Base-by-base conservation (phyloP, 2,329 filamentous ascomycete species). In the Rachicladosporium sp. region DNA sequence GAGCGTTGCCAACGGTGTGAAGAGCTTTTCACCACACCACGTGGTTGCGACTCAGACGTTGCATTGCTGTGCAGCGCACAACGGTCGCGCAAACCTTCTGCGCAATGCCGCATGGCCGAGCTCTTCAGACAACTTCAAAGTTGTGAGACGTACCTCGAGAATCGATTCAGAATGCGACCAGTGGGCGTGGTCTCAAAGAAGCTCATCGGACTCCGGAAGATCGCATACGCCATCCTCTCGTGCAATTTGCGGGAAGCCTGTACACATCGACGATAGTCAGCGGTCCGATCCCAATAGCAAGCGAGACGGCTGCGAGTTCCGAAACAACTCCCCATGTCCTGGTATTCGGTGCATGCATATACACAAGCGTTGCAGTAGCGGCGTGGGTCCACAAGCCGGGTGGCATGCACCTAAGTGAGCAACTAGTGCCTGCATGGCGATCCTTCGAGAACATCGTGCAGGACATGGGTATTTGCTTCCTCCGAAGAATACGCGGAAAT, bases 121-220 rank as follows among this genome's bases (percentile, higher is more conserved):
- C 15, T 19, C 15, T 5, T 19, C 15, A 19, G 15, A 19, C 3
- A 19, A 19, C 15, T 19, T 19, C 15, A 13, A 11, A 10, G 5
- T 11, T 12, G 13, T 13, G 31, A 10, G 27, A 53, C 76, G 48
- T 62, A 83, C 80, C 81, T 93, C 10, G 89, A 96, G 62, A 98
- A 98, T 40, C 91, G 76, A 61, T 98, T 98, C 43, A 98, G 69
- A 53, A 98, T 95, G 42, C 93, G 79, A n/a, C 91, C 91, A 46
- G 88, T 82, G 2, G 91, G 91, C 2, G 91, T 98, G 1, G 88
- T 94, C 60, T 98, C 93, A 52, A 98, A 98, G 66, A 98, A 98
- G 52, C 79, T 91, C 91, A 98, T 98, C 40, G 91, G 93, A 30
- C 87, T 93, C 50, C 91, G 76, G 72, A 98, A 98, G 52, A 96